phyloP scores from a whole-genome alignment of 2,329 filamentous ascomycete species.

The Venturia carpophila region DNA sequence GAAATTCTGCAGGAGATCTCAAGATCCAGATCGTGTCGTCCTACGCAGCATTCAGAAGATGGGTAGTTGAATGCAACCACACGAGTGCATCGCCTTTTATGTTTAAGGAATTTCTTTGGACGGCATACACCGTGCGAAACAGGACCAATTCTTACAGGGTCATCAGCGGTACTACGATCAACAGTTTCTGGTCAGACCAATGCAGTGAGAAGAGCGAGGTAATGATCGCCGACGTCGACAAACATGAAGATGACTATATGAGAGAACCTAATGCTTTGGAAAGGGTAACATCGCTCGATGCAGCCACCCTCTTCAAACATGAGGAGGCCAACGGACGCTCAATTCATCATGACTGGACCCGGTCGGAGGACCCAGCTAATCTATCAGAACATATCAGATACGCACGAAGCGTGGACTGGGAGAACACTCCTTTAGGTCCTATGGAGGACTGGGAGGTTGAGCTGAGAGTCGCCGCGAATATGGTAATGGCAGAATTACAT shows the following conservation, averaged over 20 bases:
- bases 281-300: neutral
- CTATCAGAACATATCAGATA: conserved; percentile 4
- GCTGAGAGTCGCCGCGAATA: conserved; percentile 9
- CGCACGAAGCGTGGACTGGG: conserved; percentile 6
- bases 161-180: neutral
- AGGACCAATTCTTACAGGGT: neutral
- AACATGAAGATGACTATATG: neutral
- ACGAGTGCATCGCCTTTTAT: neutral
- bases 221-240: neutral
- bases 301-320: neutral
- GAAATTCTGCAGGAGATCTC: neutral
- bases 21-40: neutral
- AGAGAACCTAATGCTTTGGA: neutral
- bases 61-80: neutral
- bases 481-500: conserved; percentile 1
- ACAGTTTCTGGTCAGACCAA: conserved; percentile 5
- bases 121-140: conserved; percentile 2
- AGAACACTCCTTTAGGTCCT: conserved; percentile 6
- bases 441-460: conserved; percentile 9
- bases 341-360: conserved; percentile 8
- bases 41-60: conserved; percentile 6
- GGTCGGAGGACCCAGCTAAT: neutral
- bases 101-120: conserved; percentile 2
- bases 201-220: neutral
- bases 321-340: neutral